These are phyloP conservation scores for Debaryomyces coudertii DNA, from an alignment of 1,139 yeast genomes.

Conservation along the genomic window DNA sequence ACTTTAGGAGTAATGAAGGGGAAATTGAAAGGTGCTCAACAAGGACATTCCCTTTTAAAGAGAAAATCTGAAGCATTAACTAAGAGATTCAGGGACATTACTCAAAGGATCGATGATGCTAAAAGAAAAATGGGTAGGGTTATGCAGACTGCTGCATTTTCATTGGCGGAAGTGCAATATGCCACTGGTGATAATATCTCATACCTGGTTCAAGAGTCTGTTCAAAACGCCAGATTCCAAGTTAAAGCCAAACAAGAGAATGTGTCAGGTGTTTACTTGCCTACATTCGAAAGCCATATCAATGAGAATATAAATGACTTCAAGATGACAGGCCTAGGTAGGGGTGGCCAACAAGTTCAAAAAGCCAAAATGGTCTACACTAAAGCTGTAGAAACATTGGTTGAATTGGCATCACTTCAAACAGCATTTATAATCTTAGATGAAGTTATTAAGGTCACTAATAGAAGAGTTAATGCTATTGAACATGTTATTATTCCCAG, in stretches of 20 bases:
- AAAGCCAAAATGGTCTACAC: constrained; percentile 92
- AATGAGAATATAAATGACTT: constrained; percentile 89
- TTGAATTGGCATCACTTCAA: constrained; percentile 90
- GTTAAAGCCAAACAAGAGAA: constrained; percentile 93
- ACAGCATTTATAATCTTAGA: constrained; percentile 96
- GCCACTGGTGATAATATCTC: constrained; percentile 96
- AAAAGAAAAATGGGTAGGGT: constrained; percentile 97
- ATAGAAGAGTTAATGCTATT: constrained; percentile 97
- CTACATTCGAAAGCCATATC: constrained; percentile 85
- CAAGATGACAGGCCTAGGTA: constrained; percentile 93
- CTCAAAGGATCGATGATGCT: constrained; percentile 91
- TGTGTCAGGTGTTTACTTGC: constrained; percentile 93
- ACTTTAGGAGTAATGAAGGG: constrained; percentile 93
- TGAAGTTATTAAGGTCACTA: constrained; percentile 96
- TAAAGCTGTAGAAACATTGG: constrained; percentile 93
- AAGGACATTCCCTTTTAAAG: constrained; percentile 90
- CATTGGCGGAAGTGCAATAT: constrained; percentile 94
- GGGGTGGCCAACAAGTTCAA: constrained; percentile 98
- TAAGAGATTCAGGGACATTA: constrained; percentile 92
- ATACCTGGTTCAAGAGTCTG: constrained; percentile 94
- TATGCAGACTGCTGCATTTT: constrained; percentile 98
- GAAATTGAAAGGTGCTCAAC: constrained; percentile 95
- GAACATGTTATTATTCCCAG: constrained; percentile 98
- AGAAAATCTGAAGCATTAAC: constrained; percentile 97
- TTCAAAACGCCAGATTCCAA: constrained; percentile 85